Conservation (phyloP, 176 grass and related monocot species). For the Neostapfia colusana region DNA sequence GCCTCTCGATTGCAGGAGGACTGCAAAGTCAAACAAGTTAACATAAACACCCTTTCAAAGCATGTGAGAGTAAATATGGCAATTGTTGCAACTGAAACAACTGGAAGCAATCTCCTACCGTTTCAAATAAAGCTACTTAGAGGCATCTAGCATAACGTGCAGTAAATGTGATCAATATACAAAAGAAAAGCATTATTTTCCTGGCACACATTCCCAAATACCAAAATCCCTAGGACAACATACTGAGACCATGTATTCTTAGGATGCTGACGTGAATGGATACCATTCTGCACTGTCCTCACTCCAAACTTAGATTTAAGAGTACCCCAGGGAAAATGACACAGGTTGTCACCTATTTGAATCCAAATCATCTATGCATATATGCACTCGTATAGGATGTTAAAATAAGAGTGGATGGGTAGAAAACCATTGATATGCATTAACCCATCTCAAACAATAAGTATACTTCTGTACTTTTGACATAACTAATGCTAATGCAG, state of each 20-base stretch:
- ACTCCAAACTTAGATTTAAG: neutral
- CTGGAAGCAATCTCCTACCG: neutral
- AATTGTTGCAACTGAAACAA: neutral
- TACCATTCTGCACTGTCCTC: neutral
- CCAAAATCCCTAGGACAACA: neutral
- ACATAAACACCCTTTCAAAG: neutral
- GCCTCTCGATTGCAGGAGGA: slow-evolving; percentile 73
- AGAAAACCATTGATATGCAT: too few species aligned
- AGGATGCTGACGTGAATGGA: neutral
- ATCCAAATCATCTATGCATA: neutral
- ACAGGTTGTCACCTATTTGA: neutral
- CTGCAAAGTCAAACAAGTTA: slow-evolving; percentile 44
- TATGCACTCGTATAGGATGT: too few species aligned
- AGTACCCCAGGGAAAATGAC: neutral
- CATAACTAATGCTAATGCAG: too few species aligned
- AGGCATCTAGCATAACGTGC: neutral
- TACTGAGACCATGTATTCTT: neutral
- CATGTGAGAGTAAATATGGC: neutral
- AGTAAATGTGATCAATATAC: neutral
- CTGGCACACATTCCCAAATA: neutral
- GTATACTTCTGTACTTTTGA: too few species aligned
- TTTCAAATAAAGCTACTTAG: neutral
- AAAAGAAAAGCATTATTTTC: neutral
- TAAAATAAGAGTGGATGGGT: neutral
- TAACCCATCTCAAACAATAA: too few species aligned